A percentile compares a stretch with the other conserved stretches of the same genome.
Conservation (phyloP, 176 grass and related monocot genomes). For the Elaeis guineensis region DNA sequence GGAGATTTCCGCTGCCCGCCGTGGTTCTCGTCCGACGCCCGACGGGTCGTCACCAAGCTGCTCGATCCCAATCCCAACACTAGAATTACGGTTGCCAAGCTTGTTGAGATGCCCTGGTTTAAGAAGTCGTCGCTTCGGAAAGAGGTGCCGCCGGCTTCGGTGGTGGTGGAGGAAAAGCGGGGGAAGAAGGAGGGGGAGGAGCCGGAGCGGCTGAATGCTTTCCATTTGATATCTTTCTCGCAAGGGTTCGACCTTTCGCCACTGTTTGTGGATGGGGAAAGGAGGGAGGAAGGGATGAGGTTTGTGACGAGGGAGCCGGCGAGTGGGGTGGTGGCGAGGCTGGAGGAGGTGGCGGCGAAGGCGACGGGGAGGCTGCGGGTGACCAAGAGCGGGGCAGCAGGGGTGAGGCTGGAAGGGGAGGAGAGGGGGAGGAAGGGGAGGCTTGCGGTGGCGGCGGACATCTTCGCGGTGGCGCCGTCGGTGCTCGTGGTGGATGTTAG, state of each 20-base stretch:
- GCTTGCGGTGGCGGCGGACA: slow-evolving; percentile 4
- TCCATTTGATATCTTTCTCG: slow-evolving; percentile 14
- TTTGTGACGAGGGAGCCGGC: slow-evolving; percentile 14
- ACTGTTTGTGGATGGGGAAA: neutral
- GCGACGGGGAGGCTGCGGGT: slow-evolving; percentile 13
- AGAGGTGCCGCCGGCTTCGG: neutral
- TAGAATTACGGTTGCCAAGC: slow-evolving; percentile 6
- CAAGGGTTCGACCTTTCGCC: slow-evolving; percentile 17
- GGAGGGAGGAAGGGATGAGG: slow-evolving; percentile 7
- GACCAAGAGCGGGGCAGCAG: slow-evolving; percentile 11
- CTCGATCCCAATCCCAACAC: slow-evolving; percentile 16
- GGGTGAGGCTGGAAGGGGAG: slow-evolving; percentile 12
- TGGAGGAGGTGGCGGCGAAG: slow-evolving; percentile 6
- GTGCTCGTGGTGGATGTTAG: slow-evolving; percentile 10
- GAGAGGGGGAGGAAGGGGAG: slow-evolving; percentile 12
- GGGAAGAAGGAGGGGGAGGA: slow-evolving; percentile 9
- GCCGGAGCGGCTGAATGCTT: slow-evolving; percentile 12
- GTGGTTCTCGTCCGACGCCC: slow-evolving; percentile 18
- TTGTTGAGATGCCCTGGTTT: slow-evolving; percentile 12
- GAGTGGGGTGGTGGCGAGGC: slow-evolving; percentile 3
- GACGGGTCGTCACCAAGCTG: slow-evolving; percentile 8
- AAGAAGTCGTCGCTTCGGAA: neutral
- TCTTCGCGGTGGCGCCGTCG: slow-evolving; percentile 18
- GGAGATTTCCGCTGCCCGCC: slow-evolving; percentile 17
- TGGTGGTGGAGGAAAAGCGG: neutral